phyloP scores from a whole-genome alignment of 305 asterid genomes.

The Ilex paraguariensis region DNA sequence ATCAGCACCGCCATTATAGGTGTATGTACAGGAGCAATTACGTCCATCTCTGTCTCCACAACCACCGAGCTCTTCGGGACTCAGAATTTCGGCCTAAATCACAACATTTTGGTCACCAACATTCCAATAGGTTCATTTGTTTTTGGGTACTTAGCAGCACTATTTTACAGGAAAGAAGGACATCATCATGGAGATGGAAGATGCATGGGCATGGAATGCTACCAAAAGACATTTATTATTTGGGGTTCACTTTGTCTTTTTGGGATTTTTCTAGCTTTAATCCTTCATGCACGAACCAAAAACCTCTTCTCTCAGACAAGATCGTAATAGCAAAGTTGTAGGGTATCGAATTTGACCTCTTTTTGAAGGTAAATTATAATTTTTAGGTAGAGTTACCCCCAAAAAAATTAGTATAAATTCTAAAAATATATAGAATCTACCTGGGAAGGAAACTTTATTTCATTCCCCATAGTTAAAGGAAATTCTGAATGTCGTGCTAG shows the following conservation, averaged over 20 bases:
- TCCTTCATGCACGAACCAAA: constrained; percentile 50
- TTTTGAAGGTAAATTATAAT: no score
- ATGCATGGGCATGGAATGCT: constrained; percentile 61
- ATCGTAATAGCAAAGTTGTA: no score
- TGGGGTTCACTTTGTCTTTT: constrained; percentile 64
- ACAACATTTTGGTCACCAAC: constrained; percentile 63
- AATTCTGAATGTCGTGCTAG: no score
- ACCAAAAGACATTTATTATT: constrained; percentile 41
- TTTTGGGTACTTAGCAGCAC: constrained; percentile 70
- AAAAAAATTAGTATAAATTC: no score
- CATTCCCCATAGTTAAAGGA: no score
- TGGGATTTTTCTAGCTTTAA: constrained; percentile 46
- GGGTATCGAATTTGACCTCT: no score
- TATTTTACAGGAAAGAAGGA: constrained; percentile 34
- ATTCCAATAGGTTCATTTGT: constrained; percentile 79
- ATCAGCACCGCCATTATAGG: constrained; percentile 67
- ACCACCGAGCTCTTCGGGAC: constrained; percentile 70
- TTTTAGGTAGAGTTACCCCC: no score
- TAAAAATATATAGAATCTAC: no score
- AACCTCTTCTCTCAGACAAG: constrained; percentile 21
- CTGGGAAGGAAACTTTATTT: no score
- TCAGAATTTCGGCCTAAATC: constrained; percentile 66
- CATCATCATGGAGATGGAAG: constrained; percentile 17
- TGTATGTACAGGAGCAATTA: constrained; percentile 62
- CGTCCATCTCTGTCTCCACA: constrained; percentile 63